Evolutionary conservation across 495 filamentous ascomycete species (phyloP).

Genomic region (Aspergillus baeticus): DNA sequence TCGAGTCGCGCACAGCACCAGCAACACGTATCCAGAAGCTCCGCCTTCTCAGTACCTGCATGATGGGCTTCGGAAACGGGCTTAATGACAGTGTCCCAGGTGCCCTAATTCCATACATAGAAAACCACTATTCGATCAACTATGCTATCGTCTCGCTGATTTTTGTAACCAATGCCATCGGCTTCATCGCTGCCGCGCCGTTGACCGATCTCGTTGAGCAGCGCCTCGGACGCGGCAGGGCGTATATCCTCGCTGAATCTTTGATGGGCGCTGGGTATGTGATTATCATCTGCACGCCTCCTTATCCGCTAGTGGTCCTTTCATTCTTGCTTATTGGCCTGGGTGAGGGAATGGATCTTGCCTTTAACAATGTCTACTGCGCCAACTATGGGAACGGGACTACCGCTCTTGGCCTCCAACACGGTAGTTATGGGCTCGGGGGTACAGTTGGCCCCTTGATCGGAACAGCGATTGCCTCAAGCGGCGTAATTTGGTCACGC

Average conservation of each 20-base stretch:
- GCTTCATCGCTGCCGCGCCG: slow-evolving; percentile 72
- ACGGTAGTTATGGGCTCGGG: slow-evolving; percentile 73
- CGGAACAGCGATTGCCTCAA: slow-evolving; percentile 57
- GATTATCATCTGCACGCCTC: slow-evolving; percentile 62
- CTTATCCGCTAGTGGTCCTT: slow-evolving; percentile 64
- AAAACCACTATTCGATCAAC: slow-evolving; percentile 66
- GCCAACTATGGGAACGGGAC: slow-evolving; percentile 60
- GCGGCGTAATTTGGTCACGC: slow-evolving; percentile 35
- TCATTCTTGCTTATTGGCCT: slow-evolving; percentile 67
- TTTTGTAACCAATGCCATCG: slow-evolving; percentile 75
- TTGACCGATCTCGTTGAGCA: slow-evolving; percentile 49
- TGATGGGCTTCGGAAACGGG: slow-evolving; percentile 55
- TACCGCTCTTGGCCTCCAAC: slow-evolving; percentile 37
- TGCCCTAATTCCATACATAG: slow-evolving; percentile 74
- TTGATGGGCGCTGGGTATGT: slow-evolving; percentile 56
- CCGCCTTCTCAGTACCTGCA: slow-evolving; percentile 32
- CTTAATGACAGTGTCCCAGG: slow-evolving; percentile 66
- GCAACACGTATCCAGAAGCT: not conserved
- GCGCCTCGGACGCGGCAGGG: slow-evolving; percentile 61
- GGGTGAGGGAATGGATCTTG: slow-evolving; percentile 63
- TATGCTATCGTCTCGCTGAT: slow-evolving; percentile 76
- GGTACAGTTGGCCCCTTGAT: slow-evolving; percentile 68
- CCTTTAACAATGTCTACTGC: slow-evolving; percentile 73
- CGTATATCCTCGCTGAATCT: slow-evolving; percentile 54
- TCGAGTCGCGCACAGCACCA: no score